Conservation (phyloP, 257 asterid genomes). For the Solanum tarapatanum region DNA sequence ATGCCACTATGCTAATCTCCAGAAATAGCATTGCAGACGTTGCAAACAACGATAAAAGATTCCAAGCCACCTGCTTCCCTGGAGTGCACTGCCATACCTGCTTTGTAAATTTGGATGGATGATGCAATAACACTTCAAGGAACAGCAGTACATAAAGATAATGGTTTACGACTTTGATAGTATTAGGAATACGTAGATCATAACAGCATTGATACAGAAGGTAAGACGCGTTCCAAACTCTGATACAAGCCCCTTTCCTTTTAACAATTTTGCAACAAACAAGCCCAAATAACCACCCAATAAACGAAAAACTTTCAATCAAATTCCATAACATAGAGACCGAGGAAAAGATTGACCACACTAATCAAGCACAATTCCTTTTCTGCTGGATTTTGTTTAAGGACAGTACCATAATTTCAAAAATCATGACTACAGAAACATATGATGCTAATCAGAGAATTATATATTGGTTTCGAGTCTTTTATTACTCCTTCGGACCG, state of each 20-base stretch:
- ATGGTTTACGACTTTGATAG: not conserved
- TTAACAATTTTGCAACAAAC: not conserved
- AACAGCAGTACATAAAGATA: not conserved
- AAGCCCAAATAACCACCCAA: not conserved
- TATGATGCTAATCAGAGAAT: not conserved
- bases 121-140: not conserved
- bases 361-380: not conserved
- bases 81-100: constrained; percentile 88
- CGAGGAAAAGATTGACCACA: not conserved
- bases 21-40: constrained; percentile 62
- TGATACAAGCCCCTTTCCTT: not conserved
- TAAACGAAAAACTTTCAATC: not conserved
- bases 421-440: not conserved
- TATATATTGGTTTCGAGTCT: not conserved
- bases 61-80: constrained; percentile 67
- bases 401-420: not conserved
- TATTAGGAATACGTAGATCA: not conserved
- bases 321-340: not conserved
- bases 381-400: not conserved
- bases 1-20: constrained; percentile 67
- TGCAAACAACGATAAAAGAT: constrained; percentile 57
- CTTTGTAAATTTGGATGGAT: not conserved
- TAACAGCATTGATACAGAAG: not conserved
- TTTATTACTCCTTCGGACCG: not conserved
- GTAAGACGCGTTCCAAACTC: not conserved